Conservation (phyloP, 2,329 filamentous ascomycete species). For the Aureobasidium musti region DNA sequence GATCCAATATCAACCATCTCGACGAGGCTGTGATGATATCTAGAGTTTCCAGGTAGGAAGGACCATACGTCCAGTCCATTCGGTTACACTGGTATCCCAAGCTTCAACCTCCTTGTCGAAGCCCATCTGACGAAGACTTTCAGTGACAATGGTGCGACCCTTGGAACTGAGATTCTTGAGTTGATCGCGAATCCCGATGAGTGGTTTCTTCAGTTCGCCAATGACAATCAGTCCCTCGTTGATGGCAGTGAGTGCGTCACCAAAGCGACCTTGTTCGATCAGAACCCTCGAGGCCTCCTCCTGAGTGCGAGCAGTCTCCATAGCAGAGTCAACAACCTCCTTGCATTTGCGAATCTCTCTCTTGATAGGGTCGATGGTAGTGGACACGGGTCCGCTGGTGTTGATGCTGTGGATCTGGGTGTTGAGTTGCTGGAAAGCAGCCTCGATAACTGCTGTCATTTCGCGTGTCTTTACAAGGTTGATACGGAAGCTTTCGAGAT, state of each 20-base stretch:
- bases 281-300: neutral
- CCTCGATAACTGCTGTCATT: neutral
- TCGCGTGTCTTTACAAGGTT: slow-evolving; percentile 9
- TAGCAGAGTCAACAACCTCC: neutral
- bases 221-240: slow-evolving; percentile 2
- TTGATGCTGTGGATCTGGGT: neutral
- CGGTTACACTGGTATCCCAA: neutral
- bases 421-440: slow-evolving; percentile 3
- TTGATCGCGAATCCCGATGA: neutral
- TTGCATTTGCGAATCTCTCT: neutral
- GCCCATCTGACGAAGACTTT: neutral
- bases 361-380: slow-evolving; percentile 3
- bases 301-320: neutral
- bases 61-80: neutral
- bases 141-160: neutral
- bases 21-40: neutral
- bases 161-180: neutral
- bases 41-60: slow-evolving; percentile 4
- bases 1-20: neutral
- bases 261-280: slow-evolving; percentile 10
- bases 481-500: slow-evolving; percentile 7
- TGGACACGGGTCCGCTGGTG: neutral
- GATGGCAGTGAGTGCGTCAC: slow-evolving; percentile 11
- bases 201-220: neutral
- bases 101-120: slow-evolving; percentile 7